Conservation (phyloP, 2,329 filamentous ascomycete genomes). For the Alternaria atra region DNA sequence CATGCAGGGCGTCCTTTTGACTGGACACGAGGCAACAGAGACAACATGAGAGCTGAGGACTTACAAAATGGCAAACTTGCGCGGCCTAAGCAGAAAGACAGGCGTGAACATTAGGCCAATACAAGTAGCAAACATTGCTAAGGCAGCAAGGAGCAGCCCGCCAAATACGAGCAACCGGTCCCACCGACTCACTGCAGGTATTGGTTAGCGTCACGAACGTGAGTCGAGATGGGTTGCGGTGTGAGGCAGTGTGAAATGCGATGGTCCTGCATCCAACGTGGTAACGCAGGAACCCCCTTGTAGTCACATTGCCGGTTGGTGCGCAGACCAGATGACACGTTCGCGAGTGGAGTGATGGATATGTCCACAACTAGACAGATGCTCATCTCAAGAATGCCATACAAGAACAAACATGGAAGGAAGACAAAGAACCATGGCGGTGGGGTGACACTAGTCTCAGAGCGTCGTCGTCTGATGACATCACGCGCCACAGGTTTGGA, state of each 20-base stretch:
- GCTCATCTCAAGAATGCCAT: slow-evolving; percentile 35
- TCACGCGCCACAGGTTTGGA: slow-evolving; percentile 36
- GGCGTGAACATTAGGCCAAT: slow-evolving; percentile 82
- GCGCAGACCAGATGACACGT: slow-evolving; percentile 41
- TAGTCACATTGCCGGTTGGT: slow-evolving; percentile 38
- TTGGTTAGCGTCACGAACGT: slow-evolving; percentile 43
- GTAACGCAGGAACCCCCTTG: slow-evolving; percentile 56
- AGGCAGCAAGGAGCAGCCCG: slow-evolving; percentile 54
- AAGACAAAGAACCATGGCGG: slow-evolving; percentile 23
- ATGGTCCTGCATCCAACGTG: slow-evolving; percentile 48
- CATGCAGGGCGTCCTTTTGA: slow-evolving; percentile 26
- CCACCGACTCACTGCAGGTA: slow-evolving; percentile 86
- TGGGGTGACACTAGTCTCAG: slow-evolving; percentile 39
- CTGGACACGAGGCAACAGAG: slow-evolving; percentile 25
- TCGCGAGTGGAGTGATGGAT: slow-evolving; percentile 14
- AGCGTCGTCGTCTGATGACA: slow-evolving; percentile 32
- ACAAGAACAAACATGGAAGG: slow-evolving; percentile 15
- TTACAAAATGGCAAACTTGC: slow-evolving; percentile 98
- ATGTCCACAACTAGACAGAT: slow-evolving; percentile 19
- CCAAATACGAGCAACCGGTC: slow-evolving; percentile 92
- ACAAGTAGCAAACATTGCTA: slow-evolving; percentile 91
- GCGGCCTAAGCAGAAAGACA: slow-evolving; percentile 78
- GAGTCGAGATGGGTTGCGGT: not conserved
- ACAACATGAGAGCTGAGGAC: slow-evolving; percentile 57
- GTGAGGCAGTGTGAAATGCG: slow-evolving; percentile 44